Evolutionary conservation across 2,329 filamentous ascomycete species (phyloP).

Genomic region (Fusarium acutatum): DNA sequence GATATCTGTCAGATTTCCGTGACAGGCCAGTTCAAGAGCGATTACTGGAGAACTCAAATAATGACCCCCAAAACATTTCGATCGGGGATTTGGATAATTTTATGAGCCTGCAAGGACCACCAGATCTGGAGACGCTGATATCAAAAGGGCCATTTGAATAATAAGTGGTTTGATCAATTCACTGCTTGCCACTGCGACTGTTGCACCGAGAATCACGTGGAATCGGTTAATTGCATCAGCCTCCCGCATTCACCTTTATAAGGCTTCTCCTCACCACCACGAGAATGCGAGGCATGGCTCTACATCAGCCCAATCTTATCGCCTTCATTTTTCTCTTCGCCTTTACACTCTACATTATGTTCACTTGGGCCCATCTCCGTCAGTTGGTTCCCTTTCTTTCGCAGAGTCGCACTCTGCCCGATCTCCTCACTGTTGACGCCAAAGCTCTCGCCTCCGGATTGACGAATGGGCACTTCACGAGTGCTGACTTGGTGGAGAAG

Average conservation of each 20-base stretch:
- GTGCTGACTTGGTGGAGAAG: neutral
- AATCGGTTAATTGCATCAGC: neutral
- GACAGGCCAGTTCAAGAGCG: neutral
- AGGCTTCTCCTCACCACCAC: neutral
- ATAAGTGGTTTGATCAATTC: neutral
- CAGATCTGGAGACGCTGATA: neutral
- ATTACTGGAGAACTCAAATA: neutral
- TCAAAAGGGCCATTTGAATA: neutral
- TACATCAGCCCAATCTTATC: neutral
- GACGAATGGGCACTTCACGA: neutral
- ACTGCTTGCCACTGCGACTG: neutral
- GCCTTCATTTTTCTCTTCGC: neutral
- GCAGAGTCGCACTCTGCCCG: neutral
- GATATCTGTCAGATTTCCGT: neutral
- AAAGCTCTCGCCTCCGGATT: neutral
- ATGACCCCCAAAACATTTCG: neutral
- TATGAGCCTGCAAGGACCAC: rapidly evolving
- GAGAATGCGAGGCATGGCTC: neutral
- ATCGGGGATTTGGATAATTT: neutral
- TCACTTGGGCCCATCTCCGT: neutral
- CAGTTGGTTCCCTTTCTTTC: neutral
- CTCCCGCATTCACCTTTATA: neutral
- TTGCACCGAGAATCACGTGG: neutral
- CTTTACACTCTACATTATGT: neutral
- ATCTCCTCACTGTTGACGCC: neutral